Conservation (phyloP, 2,329 filamentous ascomycete genomes). For the Neonectria magnoliae region DNA sequence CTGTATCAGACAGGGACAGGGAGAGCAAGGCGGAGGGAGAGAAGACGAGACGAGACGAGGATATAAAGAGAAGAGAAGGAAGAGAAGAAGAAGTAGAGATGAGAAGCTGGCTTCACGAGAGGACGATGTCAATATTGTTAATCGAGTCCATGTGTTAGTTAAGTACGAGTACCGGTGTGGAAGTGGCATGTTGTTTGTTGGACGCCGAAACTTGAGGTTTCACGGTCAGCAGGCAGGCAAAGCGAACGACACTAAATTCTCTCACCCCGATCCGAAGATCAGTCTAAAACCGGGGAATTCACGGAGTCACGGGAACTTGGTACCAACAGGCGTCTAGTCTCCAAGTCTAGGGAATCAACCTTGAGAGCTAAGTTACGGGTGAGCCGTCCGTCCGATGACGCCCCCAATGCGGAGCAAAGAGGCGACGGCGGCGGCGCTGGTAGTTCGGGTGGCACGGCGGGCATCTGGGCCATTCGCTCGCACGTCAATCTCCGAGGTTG, state of each 20-base stretch:
- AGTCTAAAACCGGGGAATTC: conserved; percentile 14
- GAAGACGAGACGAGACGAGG: not conserved
- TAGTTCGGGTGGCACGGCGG: not conserved
- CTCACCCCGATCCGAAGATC: not conserved
- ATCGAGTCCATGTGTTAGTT: not conserved
- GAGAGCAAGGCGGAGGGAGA: not conserved
- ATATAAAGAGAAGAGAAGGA: not conserved
- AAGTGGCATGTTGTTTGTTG: too few species aligned
- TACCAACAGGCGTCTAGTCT: not conserved
- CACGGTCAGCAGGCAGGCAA: not conserved
- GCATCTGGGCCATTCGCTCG: not conserved
- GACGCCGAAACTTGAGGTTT: too few species aligned
- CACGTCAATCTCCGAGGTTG: not conserved
- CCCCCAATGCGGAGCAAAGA: conserved; percentile 16
- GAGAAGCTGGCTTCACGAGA: not conserved
- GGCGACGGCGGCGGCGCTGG: not conserved
- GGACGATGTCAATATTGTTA: not conserved
- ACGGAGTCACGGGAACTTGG: conserved; percentile 7
- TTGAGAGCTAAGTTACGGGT: conserved; percentile 8
- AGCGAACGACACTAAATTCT: not conserved
- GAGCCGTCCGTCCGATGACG: conserved; percentile 14
- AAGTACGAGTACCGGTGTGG: not conserved
- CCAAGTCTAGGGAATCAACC: not conserved
- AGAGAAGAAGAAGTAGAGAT: not conserved
- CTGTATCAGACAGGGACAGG: conserved; percentile 2